phyloP scores from a whole-genome alignment of 1,284 basidiomycete genomes.

The Malassezia sympodialis region DNA sequence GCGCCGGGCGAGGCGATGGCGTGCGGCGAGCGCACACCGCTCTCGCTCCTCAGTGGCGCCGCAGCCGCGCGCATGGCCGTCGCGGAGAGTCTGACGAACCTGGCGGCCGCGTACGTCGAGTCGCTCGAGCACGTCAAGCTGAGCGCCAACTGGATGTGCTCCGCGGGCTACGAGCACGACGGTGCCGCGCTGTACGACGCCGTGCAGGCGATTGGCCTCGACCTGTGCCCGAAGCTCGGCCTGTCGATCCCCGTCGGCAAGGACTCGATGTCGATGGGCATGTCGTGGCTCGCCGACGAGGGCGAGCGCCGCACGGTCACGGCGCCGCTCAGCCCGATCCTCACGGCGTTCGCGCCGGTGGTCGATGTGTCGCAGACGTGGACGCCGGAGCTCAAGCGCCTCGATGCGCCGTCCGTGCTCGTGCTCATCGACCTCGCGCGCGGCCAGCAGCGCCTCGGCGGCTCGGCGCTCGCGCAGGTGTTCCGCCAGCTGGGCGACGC shows the following conservation, averaged over 20 bases:
- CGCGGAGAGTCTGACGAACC: slow-evolving; percentile 83
- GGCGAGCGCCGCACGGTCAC: slow-evolving; percentile 67
- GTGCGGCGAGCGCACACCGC: slow-evolving; percentile 87
- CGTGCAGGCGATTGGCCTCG: slow-evolving; percentile 81
- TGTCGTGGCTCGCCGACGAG: slow-evolving; percentile 64
- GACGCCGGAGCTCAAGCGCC: slow-evolving; percentile 73
- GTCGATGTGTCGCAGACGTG: slow-evolving; percentile 70
- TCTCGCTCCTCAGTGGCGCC: slow-evolving; percentile 74
- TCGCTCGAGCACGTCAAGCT: slow-evolving; percentile 72
- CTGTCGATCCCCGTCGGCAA: slow-evolving; percentile 95
- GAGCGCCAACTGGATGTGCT: slow-evolving; percentile 99
- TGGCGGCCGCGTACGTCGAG: slow-evolving; percentile 69
- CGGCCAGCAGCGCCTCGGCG: slow-evolving; percentile 76
- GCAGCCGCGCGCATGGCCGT: slow-evolving; percentile 94
- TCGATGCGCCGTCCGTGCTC: slow-evolving; percentile 57
- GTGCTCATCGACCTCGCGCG: slow-evolving; percentile 80
- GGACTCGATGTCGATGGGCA: slow-evolving; percentile 99
- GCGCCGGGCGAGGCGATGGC: slow-evolving; percentile 83
- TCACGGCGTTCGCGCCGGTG: slow-evolving; percentile 88
- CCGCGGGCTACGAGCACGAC: slow-evolving; percentile 79
- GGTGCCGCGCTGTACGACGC: slow-evolving; percentile 84
- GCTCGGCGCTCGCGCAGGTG: slow-evolving; percentile 88
- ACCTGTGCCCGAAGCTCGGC: slow-evolving; percentile 86
- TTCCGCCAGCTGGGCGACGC: slow-evolving; percentile 84
- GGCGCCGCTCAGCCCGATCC: slow-evolving; percentile 78